Evolutionary conservation across 164 flowering plant genomes (phyloP).

Genomic region (Magnolia kwangsiensis): DNA sequence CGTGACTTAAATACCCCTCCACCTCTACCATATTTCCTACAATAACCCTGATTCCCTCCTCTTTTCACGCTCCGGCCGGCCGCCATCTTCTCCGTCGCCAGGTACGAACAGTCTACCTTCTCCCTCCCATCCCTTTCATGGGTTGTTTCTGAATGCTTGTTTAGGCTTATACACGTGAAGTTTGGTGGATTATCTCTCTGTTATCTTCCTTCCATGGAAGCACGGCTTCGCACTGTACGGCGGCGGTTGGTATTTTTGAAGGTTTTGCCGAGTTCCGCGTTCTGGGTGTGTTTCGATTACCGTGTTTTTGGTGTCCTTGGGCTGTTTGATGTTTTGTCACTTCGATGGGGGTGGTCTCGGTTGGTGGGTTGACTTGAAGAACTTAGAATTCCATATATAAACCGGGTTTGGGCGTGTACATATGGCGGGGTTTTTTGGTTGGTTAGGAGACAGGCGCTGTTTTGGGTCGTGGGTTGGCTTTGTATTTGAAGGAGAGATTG

Average conservation of each 20-base stretch:
- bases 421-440: not conserved
- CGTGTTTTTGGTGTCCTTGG: not conserved
- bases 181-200: not conserved
- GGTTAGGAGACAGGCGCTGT: not conserved
- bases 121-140: not conserved
- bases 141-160: not conserved
- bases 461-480: not conserved
- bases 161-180: not conserved
- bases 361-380: not conserved
- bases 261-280: not conserved
- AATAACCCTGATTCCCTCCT: not conserved
- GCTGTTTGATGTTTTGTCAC: not conserved
- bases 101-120: not conserved
- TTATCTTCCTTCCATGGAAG: not conserved
- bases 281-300: not conserved
- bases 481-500: not conserved
- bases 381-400: not conserved
- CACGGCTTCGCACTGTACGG: not conserved
- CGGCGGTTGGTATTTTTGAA: not conserved
- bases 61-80: not conserved
- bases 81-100: not conserved
- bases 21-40: not conserved
- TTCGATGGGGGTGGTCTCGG: not conserved
- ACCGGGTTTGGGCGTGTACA: not conserved
- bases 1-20: not conserved